Percentiles rank a stretch among this genome's conserved stretches.
phyloP scores from a whole-genome alignment of 768 basidiomycete species.

The Boletellus ananas region DNA sequence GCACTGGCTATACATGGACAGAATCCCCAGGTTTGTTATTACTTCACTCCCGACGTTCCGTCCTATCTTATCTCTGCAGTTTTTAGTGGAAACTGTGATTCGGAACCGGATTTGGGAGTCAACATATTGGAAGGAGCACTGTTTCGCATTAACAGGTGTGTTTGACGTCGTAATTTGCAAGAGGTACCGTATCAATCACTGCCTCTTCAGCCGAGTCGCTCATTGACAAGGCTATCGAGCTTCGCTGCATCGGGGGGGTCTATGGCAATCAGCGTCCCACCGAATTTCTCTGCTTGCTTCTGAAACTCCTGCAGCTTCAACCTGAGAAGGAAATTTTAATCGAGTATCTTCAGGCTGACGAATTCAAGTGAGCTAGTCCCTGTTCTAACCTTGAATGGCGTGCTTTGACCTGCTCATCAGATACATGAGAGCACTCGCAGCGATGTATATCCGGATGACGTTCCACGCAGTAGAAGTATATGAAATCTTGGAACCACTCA shows the following conservation, averaged over 20 bases:
- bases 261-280: constrained; percentile 95
- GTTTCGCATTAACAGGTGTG: constrained; percentile 91
- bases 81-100: constrained; percentile 93
- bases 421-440: constrained; percentile 90
- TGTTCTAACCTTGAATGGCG: neutral
- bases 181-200: constrained; percentile 1
- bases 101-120: constrained; percentile 95
- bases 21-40: constrained; percentile 80
- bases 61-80: constrained; percentile 45
- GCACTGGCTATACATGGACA: constrained; percentile 92
- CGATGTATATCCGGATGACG: constrained; percentile 92
- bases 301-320: constrained; percentile 95
- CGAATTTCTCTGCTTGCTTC: constrained; percentile 84
- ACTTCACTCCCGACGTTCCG: neutral
- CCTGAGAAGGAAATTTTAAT: constrained; percentile 96
- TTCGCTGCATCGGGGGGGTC: constrained; percentile 85
- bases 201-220: constrained; percentile 75
- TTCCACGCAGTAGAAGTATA: constrained; percentile 89
- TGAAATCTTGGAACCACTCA: constrained; percentile 87
- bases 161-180: constrained; percentile 6
- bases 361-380: constrained; percentile 82
- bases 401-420: constrained; percentile 37
- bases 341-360: constrained; percentile 93
- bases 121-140: constrained; percentile 96
- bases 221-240: constrained; percentile 88